Percentiles rank a stretch among this genome's conserved stretches.
phyloP scores from a whole-genome alignment of 129 eudicot genomes.

The Apium graveolens region DNA sequence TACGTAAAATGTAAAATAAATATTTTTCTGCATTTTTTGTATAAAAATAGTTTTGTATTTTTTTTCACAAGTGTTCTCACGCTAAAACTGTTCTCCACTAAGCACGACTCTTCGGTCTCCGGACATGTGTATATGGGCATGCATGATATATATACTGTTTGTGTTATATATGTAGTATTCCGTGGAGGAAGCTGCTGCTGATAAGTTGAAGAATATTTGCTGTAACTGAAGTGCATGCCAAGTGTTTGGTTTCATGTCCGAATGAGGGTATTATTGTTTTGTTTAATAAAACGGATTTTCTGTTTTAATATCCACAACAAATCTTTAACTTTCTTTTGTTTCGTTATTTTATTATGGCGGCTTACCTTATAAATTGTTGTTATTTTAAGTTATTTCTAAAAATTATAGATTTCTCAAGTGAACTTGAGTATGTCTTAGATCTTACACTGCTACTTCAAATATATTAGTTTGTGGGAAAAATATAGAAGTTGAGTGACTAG shows the following conservation, averaged over 20 bases:
- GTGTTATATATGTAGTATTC: slow-evolving; percentile 39
- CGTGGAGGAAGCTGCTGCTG: slow-evolving; percentile 66
- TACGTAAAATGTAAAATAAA: background rate
- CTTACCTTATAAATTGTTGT: background rate
- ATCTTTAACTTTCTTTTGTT: background rate
- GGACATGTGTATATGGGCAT: background rate
- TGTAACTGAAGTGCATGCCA: slow-evolving; percentile 28
- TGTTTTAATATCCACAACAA: background rate
- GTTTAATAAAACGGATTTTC: background rate
- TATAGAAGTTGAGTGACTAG: no score
- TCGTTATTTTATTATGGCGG: background rate
- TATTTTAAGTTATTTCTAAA: background rate
- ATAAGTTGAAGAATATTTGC: slow-evolving; percentile 60
- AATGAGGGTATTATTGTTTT: slow-evolving; percentile 9
- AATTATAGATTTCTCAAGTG: background rate
- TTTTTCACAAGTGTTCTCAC: background rate
- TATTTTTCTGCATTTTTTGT: background rate
- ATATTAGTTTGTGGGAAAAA: no score
- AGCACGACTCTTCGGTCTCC: background rate
- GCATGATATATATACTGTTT: background rate
- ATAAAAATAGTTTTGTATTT: background rate
- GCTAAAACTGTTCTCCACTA: background rate
- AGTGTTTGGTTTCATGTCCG: slow-evolving; percentile 40
- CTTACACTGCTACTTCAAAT: background rate
- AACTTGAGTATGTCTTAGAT: background rate